Evolutionary conservation across 2,329 filamentous ascomycete species (phyloP).

Genomic region (Whalleya microplaca): DNA sequence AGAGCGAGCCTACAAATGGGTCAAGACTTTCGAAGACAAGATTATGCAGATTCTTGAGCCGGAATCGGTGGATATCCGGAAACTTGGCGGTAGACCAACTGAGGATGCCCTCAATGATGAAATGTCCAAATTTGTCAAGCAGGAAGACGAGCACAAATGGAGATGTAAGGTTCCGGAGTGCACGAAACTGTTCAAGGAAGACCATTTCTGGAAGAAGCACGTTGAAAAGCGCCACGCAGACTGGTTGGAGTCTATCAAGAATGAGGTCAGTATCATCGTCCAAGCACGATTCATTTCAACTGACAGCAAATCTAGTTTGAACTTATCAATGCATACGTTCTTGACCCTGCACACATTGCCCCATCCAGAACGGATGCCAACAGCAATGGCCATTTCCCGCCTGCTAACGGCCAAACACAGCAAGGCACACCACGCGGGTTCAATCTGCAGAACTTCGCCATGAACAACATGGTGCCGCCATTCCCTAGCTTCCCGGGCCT

Average conservation of each 20-base stretch:
- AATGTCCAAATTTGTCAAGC: constrained; percentile 84
- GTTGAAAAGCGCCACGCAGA: constrained; percentile 94
- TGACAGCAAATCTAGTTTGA: constrained; percentile 65
- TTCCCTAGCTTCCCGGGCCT: constrained; percentile 63
- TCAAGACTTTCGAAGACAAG: constrained; percentile 98
- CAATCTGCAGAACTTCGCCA: constrained; percentile 74
- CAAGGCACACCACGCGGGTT: constrained; percentile 91
- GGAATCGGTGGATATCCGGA: constrained; percentile 82
- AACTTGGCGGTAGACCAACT: constrained; percentile 84
- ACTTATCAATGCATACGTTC: constrained; percentile 90
- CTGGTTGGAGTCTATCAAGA: constrained; percentile 79
- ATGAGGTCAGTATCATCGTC: constrained; percentile 68
- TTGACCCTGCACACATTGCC: constrained; percentile 93
- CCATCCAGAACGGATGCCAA: constrained; percentile 92
- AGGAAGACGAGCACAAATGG: constrained; percentile 97
- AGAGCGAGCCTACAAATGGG: constrained; percentile 96
- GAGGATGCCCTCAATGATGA: constrained; percentile 90
- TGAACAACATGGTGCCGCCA: constrained; percentile 60
- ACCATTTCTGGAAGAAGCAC: constrained; percentile 97
- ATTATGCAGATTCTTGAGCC: constrained; percentile 90
- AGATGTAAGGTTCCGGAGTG: constrained; percentile 96
- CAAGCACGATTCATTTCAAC: constrained; percentile 15
- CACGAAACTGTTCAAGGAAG: constrained; percentile 95
- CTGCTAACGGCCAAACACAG: constrained; percentile 73
- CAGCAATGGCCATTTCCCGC: constrained; percentile 92